These are phyloP conservation scores for Aegilops umbellulata DNA, from an alignment of 176 grass and related monocot genomes.

Conservation along the genomic window DNA sequence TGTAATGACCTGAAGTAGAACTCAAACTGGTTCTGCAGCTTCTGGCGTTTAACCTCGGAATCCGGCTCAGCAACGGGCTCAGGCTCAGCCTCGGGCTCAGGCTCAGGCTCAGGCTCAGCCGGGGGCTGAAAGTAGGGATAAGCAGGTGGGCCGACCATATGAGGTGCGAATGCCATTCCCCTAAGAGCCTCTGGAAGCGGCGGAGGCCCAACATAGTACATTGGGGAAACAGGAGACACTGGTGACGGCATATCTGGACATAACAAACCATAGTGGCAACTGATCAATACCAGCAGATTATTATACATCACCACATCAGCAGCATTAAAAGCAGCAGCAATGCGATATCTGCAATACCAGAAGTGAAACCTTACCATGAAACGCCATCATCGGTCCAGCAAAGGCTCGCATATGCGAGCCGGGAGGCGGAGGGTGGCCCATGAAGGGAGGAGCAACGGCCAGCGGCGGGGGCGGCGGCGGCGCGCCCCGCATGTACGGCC, in stretches of 20 bases:
- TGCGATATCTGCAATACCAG: neutral
- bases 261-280: neutral
- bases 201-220: conserved; percentile 68
- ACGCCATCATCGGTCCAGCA: conserved; percentile 36
- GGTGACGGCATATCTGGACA: conserved; percentile 61
- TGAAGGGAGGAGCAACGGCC: conserved; percentile 33
- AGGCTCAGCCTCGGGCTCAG: conserved; percentile 19
- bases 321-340: neutral
- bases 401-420: conserved; percentile 31
- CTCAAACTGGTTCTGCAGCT: conserved; percentile 81
- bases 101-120: neutral
- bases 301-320: neutral
- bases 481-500: conserved; percentile 38
- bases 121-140: conserved; percentile 42
- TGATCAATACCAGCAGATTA: neutral
- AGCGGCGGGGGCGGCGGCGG: conserved; percentile 37
- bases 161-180: conserved; percentile 50
- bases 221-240: conserved; percentile 47
- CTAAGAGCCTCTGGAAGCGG: conserved; percentile 62
- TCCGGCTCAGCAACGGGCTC: neutral
- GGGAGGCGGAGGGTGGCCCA: conserved; percentile 38
- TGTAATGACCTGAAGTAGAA: conserved; percentile 89
- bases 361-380: conserved; percentile 40
- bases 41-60: conserved; percentile 20
- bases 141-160: conserved; percentile 52